Evolutionary conservation across 495 filamentous ascomycete genomes (phyloP), one percentile per base, ranked within the genome.

Genomic region (Penicillium maclennaniae): DNA sequence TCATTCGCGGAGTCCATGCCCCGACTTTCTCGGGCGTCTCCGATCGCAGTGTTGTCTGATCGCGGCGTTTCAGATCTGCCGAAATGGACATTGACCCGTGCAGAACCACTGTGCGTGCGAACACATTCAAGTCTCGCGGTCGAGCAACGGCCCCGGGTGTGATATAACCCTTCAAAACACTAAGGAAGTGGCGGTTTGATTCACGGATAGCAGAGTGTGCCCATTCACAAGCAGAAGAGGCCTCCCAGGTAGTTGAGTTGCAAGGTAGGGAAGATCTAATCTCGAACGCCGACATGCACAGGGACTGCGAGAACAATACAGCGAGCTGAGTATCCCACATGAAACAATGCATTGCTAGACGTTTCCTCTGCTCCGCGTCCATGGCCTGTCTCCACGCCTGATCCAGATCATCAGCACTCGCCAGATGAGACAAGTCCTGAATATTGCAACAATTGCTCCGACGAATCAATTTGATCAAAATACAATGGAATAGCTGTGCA

Each of bases 281-380:
- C 42, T 82, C 79, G 45, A 82, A 81, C 14, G 77, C 79, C 5
- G 75, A 79, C 79, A 82, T 83, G 60, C 79, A 83, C 0, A 83
- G 68, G 6, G 75, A 79, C 55, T 83, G 79, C 19, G 75, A 82
- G 59, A 81, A 82, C 5, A 82, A 65, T 0, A 80, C 77, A 1
- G 79, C 78, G 52, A 80, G 78, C 55, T 81, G 78, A 0, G 75
- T 79, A 51, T 82, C 79, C 80, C 79, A 82, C 73, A 83, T 80
- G 53, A 83, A 84, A 50, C 77, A 81, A 26, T 79, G 69, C 44
- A 83, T 70, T 0, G 76, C 74, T 7, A 82, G 61, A 23, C 78
- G 70, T 61, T 80, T 79, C 27, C 75, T 73, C 51, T 83, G 79
- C 54, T 83, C 79, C 7, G 67, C 73, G 39, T 78, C 70, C 51